Percentiles rank a stretch among this genome's conserved stretches.
These are phyloP conservation scores for Aspergillus quadrilineatus DNA, from an alignment of 2,329 filamentous ascomycete species.

Conservation along the genomic window DNA sequence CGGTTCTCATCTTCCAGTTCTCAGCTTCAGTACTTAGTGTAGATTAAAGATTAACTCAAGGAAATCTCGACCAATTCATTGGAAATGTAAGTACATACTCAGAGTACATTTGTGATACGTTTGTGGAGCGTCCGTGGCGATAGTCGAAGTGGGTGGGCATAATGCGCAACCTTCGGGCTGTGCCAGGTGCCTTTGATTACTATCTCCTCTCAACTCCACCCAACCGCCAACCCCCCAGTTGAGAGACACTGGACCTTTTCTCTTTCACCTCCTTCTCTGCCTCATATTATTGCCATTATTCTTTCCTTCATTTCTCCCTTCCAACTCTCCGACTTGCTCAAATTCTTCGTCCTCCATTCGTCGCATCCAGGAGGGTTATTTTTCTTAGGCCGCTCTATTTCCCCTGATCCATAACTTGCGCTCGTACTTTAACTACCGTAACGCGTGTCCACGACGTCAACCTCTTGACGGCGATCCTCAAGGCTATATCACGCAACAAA, in stretches of 20 bases:
- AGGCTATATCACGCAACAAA: slow-evolving; percentile 13
- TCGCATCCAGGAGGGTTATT: slow-evolving; percentile 8
- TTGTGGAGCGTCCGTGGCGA: not conserved
- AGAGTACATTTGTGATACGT: not conserved
- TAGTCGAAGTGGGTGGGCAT: slow-evolving; percentile 7
- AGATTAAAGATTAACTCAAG: not conserved
- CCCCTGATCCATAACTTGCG: slow-evolving; percentile 17
- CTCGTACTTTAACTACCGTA: slow-evolving; percentile 19
- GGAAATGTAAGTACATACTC: not conserved
- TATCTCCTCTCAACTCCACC: not conserved
- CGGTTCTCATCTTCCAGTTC: not conserved
- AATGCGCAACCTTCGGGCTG: slow-evolving; percentile 1
- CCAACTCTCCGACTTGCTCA: not conserved
- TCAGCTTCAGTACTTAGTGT: not conserved
- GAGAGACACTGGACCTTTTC: slow-evolving; percentile 10
- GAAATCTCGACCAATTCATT: not conserved
- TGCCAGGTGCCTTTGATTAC: slow-evolving; percentile 5
- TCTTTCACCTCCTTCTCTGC: slow-evolving; percentile 5
- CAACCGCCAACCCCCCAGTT: slow-evolving; percentile 10
- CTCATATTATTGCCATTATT: not conserved
- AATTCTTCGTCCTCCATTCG: not conserved
- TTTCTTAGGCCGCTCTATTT: slow-evolving; percentile 6
- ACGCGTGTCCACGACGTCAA: slow-evolving; percentile 22
- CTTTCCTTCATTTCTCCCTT: slow-evolving; percentile 3
- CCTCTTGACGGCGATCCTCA: slow-evolving; percentile 12